Evolutionary conservation across 2,329 filamentous ascomycete species (phyloP).

Genomic region (Aspergillus brasiliensis): DNA sequence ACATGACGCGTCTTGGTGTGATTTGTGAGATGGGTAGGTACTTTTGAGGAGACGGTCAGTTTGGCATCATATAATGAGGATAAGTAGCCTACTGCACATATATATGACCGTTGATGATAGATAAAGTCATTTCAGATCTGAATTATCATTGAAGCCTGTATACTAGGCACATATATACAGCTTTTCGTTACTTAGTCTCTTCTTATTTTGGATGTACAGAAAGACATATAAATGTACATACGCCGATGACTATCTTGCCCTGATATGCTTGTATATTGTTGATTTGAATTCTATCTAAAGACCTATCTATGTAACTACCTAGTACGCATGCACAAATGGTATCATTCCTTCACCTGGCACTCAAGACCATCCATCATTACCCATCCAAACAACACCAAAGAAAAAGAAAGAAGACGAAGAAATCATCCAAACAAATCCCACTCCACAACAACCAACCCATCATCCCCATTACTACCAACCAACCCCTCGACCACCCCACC

Average conservation of each 20-base stretch:
- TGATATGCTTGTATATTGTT: too few relatives aligned
- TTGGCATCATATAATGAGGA: too few relatives aligned
- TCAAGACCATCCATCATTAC: background rate
- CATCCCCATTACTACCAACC: conserved; percentile 53
- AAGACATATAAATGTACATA: background rate
- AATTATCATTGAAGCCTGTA: too few relatives aligned
- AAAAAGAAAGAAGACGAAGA: background rate
- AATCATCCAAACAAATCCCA: conserved; percentile 68
- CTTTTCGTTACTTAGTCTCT: background rate
- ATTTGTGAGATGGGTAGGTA: too few relatives aligned
- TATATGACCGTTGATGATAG: too few relatives aligned
- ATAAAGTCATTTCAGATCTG: too few relatives aligned
- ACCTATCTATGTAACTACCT: background rate
- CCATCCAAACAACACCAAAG: background rate
- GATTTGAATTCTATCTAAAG: too few relatives aligned
- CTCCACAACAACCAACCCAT: conserved; percentile 75
- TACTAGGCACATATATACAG: too few relatives aligned
- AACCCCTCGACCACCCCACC: conserved; percentile 67
- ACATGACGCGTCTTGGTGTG: too few relatives aligned
- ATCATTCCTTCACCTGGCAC: background rate
- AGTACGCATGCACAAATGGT: background rate
- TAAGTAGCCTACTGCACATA: too few relatives aligned
- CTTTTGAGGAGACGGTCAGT: too few relatives aligned
- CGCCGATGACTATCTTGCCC: too few relatives aligned
- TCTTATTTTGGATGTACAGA: background rate